Percentiles rank a stretch among this genome's conserved stretches.
Conservation (phyloP, 352 stramenopile species). For the Chrysophaeum taylorii region DNA sequence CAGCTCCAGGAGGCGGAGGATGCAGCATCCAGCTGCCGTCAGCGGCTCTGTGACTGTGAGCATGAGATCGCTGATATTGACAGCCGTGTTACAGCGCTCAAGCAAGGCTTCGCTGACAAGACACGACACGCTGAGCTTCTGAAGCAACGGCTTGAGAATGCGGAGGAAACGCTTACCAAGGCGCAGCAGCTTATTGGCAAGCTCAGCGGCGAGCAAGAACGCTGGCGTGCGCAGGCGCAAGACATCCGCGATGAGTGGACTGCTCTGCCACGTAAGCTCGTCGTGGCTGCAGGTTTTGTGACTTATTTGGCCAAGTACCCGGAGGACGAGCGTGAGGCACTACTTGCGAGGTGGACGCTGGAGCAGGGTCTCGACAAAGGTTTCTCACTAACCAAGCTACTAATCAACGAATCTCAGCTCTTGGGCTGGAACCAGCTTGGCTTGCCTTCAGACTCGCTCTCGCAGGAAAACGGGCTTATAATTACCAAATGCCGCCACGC, state of each 20-base stretch:
- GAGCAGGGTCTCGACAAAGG: slow-evolving; percentile 52
- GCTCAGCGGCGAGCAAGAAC: slow-evolving; percentile 72
- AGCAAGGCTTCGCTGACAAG: slow-evolving; percentile 76
- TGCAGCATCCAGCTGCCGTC: slow-evolving; percentile 66
- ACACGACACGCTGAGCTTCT: slow-evolving; percentile 82
- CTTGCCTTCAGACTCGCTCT: slow-evolving; percentile 76
- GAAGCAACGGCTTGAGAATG: slow-evolving; percentile 62
- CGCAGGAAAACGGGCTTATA: slow-evolving; percentile 83
- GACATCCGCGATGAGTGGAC: slow-evolving; percentile 59
- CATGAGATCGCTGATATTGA: slow-evolving; percentile 79
- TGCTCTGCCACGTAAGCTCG: slow-evolving; percentile 71
- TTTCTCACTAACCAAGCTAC: slow-evolving; percentile 54
- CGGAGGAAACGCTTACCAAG: slow-evolving; percentile 76
- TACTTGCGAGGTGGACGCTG: slow-evolving; percentile 60
- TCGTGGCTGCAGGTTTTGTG: slow-evolving; percentile 77
- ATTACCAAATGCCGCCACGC: slow-evolving; percentile 54
- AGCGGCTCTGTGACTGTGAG: slow-evolving; percentile 72
- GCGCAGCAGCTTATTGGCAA: slow-evolving; percentile 74
- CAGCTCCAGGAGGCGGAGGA: slow-evolving; percentile 73
- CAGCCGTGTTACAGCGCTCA: slow-evolving; percentile 61
- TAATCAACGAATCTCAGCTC: slow-evolving; percentile 78
- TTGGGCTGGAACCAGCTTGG: slow-evolving; percentile 82
- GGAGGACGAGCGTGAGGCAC: slow-evolving; percentile 61
- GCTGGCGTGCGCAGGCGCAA: slow-evolving; percentile 76
- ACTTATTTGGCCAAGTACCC: slow-evolving; percentile 80